Evolutionary conservation across 2,329 filamentous ascomycete genomes (phyloP), one percentile per base, ranked within the genome.

Genomic region (Diaporthe sp.): DNA sequence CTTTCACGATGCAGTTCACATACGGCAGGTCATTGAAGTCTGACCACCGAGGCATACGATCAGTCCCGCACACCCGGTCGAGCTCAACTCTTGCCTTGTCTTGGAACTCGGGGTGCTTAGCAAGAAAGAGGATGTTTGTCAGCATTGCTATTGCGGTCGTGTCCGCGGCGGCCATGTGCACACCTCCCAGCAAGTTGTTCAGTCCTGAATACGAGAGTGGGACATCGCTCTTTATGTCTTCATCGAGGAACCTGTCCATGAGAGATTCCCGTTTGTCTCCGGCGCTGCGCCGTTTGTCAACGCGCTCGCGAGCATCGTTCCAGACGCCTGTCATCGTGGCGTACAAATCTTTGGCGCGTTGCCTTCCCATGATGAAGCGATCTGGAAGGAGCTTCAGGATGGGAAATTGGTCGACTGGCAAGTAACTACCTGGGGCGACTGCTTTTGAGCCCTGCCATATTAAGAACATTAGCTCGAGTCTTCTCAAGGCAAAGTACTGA

Each of bases 351-450:
- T 75, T 61, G 53, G 49, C 73, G n/a, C 49, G 68, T 46, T 57
- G 28, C 19, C 42, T 46, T 25, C 62, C 44, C 62, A 49, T 53
- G 28, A 49, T 68, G 28, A 49, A 68, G 58, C 75, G 31, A n/a
- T 44, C 34, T 57, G 86, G 86, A 31, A 87, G 77, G 15, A 76
- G 82, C n/a, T 84, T 80, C 19, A 88, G 77, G 25, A 84, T 79
- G 0, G 86, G 84, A 72, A 84, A 85, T 58, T 85, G 81, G 73
- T 87, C 86, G 5, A 87, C 84, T 0, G 86, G 86, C 3, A 86
- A 86, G 1, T 85, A 87, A 5, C 83, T 83, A 1, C 85, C 86
- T 0, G 83, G 81, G 77, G 87, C 86, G 80, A 85, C 82, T 1
- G 85, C 80, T 39, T 81, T 78, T 2, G 82, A 82, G 83, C 82